Evolutionary conservation across 2,329 filamentous ascomycete species (phyloP), one percentile per base, ranked within the genome.

Genomic region (Phialocephala sp.): DNA sequence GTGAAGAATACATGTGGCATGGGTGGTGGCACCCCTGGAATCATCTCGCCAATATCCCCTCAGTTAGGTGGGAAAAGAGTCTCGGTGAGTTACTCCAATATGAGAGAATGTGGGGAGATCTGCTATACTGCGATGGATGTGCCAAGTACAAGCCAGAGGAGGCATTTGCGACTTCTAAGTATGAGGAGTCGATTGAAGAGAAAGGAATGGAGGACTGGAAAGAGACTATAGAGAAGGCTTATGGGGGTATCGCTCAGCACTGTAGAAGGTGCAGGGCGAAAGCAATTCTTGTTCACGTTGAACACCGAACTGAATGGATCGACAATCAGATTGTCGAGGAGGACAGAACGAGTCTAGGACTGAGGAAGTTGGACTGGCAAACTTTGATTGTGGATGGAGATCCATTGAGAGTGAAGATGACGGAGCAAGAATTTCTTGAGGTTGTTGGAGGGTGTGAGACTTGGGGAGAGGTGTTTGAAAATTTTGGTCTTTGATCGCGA

Each of bases 61-160:
- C n/a, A 54, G 52, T 66, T 1, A 2, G 55, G 36, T 67, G 62
- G 65, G 35, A 58, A 2, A 41, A 47, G 27, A 36, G 35, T 12
- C 59, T 67, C 4, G 24, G 56, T 35, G 55, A 67, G 47, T 37
- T 62, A 18, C 41, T 67, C 1, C 27, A 22, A 32, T 55, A 60
- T 20, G 65, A 67, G 47, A 24, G 35, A 8, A 39, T 67, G 6
- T 67, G 65, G 65, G 27, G 22, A 27, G 56, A 55, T 15, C 22
- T 65, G 47, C 20, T 11, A 27, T 62, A 27, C 37, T 67, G 65
- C 32, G 15, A 1, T 1, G 14, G 12, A 4, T 67, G 65, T 45
- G n/a, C 37, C 32, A 64, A 52, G 59, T 64, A 55, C 36, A 67
- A 67, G 37, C 55, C 45, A 5, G 41, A 60, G 2, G 20, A 45